Evolutionary conservation across 495 filamentous ascomycete genomes (phyloP), one percentile per base, ranked within the genome.

Genomic region (Echria macrotheca): DNA sequence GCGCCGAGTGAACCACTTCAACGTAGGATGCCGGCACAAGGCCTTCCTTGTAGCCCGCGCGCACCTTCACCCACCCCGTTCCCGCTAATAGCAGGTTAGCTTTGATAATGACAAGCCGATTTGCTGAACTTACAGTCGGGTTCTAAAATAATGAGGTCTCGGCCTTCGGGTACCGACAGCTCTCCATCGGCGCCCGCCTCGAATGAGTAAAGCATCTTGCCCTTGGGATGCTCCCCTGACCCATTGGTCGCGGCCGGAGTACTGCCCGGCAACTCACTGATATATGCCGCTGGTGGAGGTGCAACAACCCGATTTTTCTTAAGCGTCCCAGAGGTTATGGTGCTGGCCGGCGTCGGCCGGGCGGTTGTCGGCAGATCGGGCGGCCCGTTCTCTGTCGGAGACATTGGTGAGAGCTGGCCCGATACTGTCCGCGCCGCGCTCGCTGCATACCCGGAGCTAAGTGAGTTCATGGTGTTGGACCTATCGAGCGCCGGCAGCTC

Each of bases 381-480:
- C 36, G 44, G 15, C 11, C 69, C 22, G 14, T 77, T 72, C 40
- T 73, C 63, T 0, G 74, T 66, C 5, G 76, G 70, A 4, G 78
- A 66, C 38, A 74, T 75, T 4, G 73, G 64, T n/a, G n/a, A n/a
- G n/a, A n/a, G n/a, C n/a, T n/a, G n/a, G 1, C 74, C 81, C 0
- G 85, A 84, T 39, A 89, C 75, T 0, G 86, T 90, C 44, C 87
- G 76, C 50, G 85, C 77, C 5, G 85, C 85, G 55, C 83, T 90
- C 26, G 85, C 81, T 8, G 86, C 86, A 59, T 93, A 95, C 8
- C 87, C 89, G 0, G 93, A 96, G 64, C 86, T 91, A 21, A 94
- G 69, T 18, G 90, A 95, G 55, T 85, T 95, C 86, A 96, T 90
- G 1, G 93, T 98, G 60, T 95, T 88, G 53, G 82, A 85, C 24